Base-by-base conservation (phyloP, 371 early-diverging fungal genomes). In the Conidiobolus incongruus region DNA sequence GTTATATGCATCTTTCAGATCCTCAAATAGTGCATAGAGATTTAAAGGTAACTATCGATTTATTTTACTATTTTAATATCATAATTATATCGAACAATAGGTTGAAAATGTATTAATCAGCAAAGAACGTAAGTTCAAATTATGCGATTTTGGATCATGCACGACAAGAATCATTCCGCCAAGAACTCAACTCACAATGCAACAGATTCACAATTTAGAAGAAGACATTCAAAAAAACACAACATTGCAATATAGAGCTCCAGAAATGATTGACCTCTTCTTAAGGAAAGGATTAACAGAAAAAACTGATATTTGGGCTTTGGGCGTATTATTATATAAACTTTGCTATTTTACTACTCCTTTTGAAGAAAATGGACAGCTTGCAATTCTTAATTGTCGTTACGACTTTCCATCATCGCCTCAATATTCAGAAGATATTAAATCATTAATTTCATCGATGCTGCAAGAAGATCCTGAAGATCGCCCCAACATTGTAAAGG, bases 91-190 rank as follows among this genome's bases (percentile, higher is more conserved):
- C 12, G 2, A 34, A 12, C 15, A n/a, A n/a, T 52, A 58, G 52
- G 59, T 62, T 26, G 75, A 77, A 40, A 75, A 77, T 45, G 61
- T 76, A 11, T 53, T 75, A 1, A 63, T 64, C 5, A 35, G 61
- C 2, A 47, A 49, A 26, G 52, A 58, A 45, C 69, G 75, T 20
- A 64, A 61, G 44, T 83, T 75, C 58, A 88, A 89, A 54, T 65
- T 93, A 30, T 89, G 88, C 56, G 93, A 93, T 59, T 93, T 90
- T 66, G 93, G 93, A 17, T 87, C 87, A 1, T 71, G 81, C n/a
- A 82, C 86, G 2, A 72, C 72, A 12, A 53, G 56, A 22, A 66
- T 63, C 23, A 57, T 87, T 2, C 55, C 53, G 24, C 63, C 68
- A 7, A 61, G 60, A 16, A 50, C 65, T 15, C 53, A 63, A 23